phyloP scores from a whole-genome alignment of 495 filamentous ascomycete species.

The Trichoderma asperelloides region DNA sequence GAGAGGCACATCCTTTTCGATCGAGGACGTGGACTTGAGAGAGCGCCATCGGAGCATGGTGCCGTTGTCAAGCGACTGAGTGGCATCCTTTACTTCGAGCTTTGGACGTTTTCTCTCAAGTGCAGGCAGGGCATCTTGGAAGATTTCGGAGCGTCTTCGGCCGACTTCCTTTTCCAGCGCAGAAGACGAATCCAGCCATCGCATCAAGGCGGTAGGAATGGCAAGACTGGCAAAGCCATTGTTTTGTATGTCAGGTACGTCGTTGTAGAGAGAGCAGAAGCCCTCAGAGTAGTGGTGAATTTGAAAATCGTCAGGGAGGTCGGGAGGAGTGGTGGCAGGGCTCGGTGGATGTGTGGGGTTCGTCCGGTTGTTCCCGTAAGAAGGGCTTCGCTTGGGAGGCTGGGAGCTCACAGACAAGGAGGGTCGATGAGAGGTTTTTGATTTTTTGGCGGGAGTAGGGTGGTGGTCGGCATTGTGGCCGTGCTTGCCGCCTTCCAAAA shows the following conservation, averaged over 20 bases:
- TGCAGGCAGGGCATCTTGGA: constrained; percentile 19
- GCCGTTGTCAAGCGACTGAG: constrained; percentile 25
- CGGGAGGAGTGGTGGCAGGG: constrained; percentile 46
- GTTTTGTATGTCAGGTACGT: constrained; percentile 45
- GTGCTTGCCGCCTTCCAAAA: constrained; percentile 28
- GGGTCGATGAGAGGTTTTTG: constrained; percentile 65
- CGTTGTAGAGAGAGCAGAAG: constrained; percentile 63
- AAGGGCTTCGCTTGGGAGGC: constrained; percentile 45
- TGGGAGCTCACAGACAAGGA: constrained; percentile 61
- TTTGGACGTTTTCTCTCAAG: constrained; percentile 17
- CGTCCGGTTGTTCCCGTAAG: constrained; percentile 30
- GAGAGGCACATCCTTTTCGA: constrained; percentile 59
- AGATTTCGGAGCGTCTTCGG: constrained; percentile 32
- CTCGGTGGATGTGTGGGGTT: constrained; percentile 41
- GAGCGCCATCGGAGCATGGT: constrained; percentile 55
- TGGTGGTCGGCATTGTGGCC: constrained; percentile 26
- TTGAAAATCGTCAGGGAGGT: constrained; percentile 43
- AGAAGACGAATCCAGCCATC: constrained; percentile 62
- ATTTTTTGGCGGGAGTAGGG: constrained; percentile 49
- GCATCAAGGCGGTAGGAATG: constrained; percentile 56
- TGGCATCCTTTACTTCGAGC: constrained; percentile 37
- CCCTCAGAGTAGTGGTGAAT: constrained; percentile 59
- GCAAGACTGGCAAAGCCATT: constrained; percentile 61
- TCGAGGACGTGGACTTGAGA: constrained; percentile 48
- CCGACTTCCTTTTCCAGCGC: constrained; percentile 37